Base-by-base conservation (phyloP, 192 early-diverging fungal species). In the Linnemannia elongata region DNA sequence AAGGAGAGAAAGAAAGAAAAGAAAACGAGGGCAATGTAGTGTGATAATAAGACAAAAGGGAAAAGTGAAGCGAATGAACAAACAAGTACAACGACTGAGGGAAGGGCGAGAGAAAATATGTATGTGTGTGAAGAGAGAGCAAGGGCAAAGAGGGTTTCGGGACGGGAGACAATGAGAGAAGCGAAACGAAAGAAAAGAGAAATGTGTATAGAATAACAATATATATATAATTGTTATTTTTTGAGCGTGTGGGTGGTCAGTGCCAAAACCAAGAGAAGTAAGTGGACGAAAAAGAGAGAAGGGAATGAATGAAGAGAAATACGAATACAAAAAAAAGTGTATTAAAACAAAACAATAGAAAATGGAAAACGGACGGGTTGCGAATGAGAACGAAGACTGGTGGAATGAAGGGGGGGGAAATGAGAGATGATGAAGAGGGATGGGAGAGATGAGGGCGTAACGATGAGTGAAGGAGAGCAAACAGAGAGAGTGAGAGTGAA, bases 81-180 rank as follows among this genome's bases (percentile, higher is more conserved):
- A 12, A 45, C 44, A 45, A 45, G 44, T 15, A 13, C 44, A 45
- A 45, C 44, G 44, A 45, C 44, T 10, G 42, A 63, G 60, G 27
- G 60, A 49, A 63, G 38, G 20, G 17, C n/a, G 30, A 35, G 69
- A 69, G 30, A 38, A 12, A 69, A 3, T 13, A 33, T n/a, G n/a
- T n/a, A n/a, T n/a, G n/a, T n/a, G 17, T 35, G 13, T 18, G 6
- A 1, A 15, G 7, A 38, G 69, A 38, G 60, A 66, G 60, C 60
- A 66, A 66, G 60, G 60, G 60, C 60, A 66, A 66, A 66, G 60
- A 66, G 60, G 60, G 60, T 66, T 66, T 66, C 60, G 60, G 60
- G 60, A 66, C 30, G 60, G 60, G 60, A 66, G 60, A 66, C 27
- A 15, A 33, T 10, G 27, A 30, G 27, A 33, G 27, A 66, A 33